Conservation (phyloP, 2,329 filamentous ascomycete genomes). For the Teratosphaeria zuluensis region DNA sequence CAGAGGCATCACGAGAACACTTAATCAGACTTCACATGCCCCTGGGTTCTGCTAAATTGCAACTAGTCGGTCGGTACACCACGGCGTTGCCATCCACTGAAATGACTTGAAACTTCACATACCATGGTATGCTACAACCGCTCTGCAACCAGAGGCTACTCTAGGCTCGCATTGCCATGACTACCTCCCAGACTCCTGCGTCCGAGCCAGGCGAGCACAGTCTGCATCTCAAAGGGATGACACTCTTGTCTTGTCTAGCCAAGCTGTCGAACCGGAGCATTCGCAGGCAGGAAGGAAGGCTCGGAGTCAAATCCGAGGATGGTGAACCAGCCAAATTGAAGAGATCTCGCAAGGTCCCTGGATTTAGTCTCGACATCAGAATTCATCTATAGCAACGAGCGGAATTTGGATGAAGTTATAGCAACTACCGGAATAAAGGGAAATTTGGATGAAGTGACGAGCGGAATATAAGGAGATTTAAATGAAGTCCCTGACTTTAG, state of each 20-base stretch:
- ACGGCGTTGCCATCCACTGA: not conserved
- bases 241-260: not conserved
- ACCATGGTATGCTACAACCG: not conserved
- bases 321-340: not conserved
- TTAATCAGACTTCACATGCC: not conserved
- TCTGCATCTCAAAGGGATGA: not conserved
- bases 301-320: not conserved
- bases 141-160: not conserved
- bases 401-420: too few relatives aligned
- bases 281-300: not conserved
- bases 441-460: too few relatives aligned
- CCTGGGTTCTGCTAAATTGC: too few relatives aligned
- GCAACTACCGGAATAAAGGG: too few relatives aligned
- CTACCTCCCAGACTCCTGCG: not conserved
- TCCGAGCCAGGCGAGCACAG: not conserved
- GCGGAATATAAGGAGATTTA: too few relatives aligned
- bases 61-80: too few relatives aligned
- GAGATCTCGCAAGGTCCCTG: not conserved
- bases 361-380: not conserved
- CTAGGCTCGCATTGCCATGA: not conserved
- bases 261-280: not conserved
- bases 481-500: too few relatives aligned
- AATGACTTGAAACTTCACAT: not conserved
- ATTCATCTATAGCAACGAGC: too few relatives aligned
- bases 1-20: not conserved